These are phyloP conservation scores for Linnemannia schmuckeri DNA, from an alignment of 192 early-diverging fungal genomes.

Conservation along the genomic window DNA sequence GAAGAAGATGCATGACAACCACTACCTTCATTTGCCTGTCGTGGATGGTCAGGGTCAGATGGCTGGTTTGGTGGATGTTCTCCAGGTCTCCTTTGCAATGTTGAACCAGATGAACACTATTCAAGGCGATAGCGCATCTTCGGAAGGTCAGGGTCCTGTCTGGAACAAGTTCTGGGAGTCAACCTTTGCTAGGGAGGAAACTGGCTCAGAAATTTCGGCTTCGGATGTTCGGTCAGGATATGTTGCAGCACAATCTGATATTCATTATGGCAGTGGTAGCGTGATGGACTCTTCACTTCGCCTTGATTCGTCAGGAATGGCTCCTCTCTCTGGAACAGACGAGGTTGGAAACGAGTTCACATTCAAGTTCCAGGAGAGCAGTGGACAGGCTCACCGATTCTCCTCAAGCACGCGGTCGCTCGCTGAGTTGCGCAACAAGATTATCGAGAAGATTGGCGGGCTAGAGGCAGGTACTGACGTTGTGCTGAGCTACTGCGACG, in stretches of 20 bases:
- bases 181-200: conserved; percentile 54
- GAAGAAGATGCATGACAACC: conserved; percentile 81
- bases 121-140: conserved; percentile 25
- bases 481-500: conserved; percentile 79
- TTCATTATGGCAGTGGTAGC: conserved; percentile 33
- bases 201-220: conserved; percentile 44
- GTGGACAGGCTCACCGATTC: conserved; percentile 79
- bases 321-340: conserved; percentile 17
- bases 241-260: conserved; percentile 30
- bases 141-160: conserved; percentile 55
- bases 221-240: conserved; percentile 44
- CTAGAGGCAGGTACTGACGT: conserved; percentile 33
- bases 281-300: conserved; percentile 28
- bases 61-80: conserved; percentile 83
- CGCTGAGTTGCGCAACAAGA: conserved; percentile 65
- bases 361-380: conserved; percentile 75
- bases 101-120: conserved; percentile 80
- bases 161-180: conserved; percentile 63
- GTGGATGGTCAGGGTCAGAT: conserved; percentile 74
- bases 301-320: conserved; percentile 20
- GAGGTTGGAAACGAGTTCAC: conserved; percentile 52
- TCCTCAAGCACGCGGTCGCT: conserved; percentile 61
- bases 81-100: conserved; percentile 83
- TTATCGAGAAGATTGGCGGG: conserved; percentile 67
- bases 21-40: conserved; percentile 83